A percentile compares a stretch with the other conserved stretches of the same genome.
phyloP scores from a whole-genome alignment of 176 grass and related monocot species.

The Aechmea fasciata region DNA sequence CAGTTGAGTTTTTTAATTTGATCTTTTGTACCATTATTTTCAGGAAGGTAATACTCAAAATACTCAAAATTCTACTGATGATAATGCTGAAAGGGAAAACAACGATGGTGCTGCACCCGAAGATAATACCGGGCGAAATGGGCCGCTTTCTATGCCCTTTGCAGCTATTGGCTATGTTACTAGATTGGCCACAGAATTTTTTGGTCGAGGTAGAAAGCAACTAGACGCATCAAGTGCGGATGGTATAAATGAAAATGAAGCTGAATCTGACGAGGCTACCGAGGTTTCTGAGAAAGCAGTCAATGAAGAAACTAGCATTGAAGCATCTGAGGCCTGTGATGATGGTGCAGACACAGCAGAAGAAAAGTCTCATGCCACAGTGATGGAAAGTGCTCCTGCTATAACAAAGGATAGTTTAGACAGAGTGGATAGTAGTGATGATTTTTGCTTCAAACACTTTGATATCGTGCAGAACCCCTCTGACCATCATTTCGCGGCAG shows the following conservation, averaged over 20 bases:
- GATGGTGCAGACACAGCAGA: slow-evolving; percentile 1
- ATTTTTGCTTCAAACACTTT: slow-evolving; percentile 43
- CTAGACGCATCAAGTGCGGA: background rate
- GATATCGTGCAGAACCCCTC: slow-evolving; percentile 62
- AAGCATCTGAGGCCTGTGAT: background rate
- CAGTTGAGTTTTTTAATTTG: slow-evolving; percentile 12
- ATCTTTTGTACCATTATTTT: slow-evolving; percentile 8
- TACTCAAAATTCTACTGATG: slow-evolving; percentile 19
- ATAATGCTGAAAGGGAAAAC: slow-evolving; percentile 26
- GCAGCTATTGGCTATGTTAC: background rate
- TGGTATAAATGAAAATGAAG: slow-evolving; percentile 1
- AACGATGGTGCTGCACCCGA: background rate
- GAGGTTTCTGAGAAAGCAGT: background rate
- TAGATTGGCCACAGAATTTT: background rate
- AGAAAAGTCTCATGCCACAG: background rate
- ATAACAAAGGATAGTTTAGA: background rate
- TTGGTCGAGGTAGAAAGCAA: background rate
- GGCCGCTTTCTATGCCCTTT: background rate
- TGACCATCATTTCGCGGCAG: slow-evolving; percentile 71
- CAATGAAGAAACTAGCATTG: background rate
- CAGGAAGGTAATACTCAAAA: slow-evolving; percentile 28
- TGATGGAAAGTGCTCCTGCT: too few relatives aligned
- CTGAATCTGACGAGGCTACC: background rate
- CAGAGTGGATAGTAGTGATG: slow-evolving; percentile 31
- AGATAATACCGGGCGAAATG: background rate